These are phyloP conservation scores for Vitis rotundifolia DNA, from an alignment of 164 flowering plant species.

Conservation along the genomic window DNA sequence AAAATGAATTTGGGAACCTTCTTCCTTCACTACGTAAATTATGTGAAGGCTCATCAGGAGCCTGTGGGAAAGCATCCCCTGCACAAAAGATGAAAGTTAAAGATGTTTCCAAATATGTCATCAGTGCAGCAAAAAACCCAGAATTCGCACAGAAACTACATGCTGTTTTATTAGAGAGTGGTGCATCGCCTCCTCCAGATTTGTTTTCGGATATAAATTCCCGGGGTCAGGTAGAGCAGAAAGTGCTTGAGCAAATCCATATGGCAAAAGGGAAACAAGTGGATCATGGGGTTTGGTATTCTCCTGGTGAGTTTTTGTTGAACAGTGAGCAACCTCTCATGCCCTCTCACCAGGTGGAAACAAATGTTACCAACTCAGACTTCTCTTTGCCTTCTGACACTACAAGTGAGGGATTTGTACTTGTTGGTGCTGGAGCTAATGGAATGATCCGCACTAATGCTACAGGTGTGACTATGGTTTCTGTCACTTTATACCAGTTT, in stretches of 20 bases:
- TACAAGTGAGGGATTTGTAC: slow-evolving; percentile 29
- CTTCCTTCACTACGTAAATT: slow-evolving; percentile 40
- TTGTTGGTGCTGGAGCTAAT: slow-evolving; percentile 21
- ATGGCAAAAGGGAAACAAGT: slow-evolving; percentile 16
- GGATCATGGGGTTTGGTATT: slow-evolving; percentile 11
- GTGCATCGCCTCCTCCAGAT: slow-evolving; percentile 78
- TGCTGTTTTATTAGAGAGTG: slow-evolving; percentile 83
- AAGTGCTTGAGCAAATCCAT: slow-evolving; percentile 25
- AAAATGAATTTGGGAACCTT: slow-evolving; percentile 55
- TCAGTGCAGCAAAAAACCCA: slow-evolving; percentile 82
- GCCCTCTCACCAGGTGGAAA: slow-evolving; percentile 19
- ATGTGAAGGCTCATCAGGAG: slow-evolving; percentile 32
- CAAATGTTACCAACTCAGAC: slow-evolving; percentile 9
- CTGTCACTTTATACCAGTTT: slow-evolving; percentile 12
- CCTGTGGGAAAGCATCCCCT: slow-evolving; percentile 41
- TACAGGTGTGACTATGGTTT: slow-evolving; percentile 9
- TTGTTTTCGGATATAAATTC: slow-evolving; percentile 49
- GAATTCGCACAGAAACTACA: slow-evolving; percentile 84
- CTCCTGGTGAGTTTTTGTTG: slow-evolving; percentile 13
- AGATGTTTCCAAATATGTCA: slow-evolving; percentile 79
- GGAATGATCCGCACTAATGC: slow-evolving; percentile 17
- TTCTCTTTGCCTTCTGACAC: slow-evolving; percentile 20
- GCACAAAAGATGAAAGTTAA: slow-evolving; percentile 72
- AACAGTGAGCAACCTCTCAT: slow-evolving; percentile 29
- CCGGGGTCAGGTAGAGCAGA: slow-evolving; percentile 27